A percentile compares a stretch with the other conserved stretches of the same genome.
Evolutionary conservation across 2,329 filamentous ascomycete species (phyloP).

Genomic region (Dothidotthia symphoricarpi): DNA sequence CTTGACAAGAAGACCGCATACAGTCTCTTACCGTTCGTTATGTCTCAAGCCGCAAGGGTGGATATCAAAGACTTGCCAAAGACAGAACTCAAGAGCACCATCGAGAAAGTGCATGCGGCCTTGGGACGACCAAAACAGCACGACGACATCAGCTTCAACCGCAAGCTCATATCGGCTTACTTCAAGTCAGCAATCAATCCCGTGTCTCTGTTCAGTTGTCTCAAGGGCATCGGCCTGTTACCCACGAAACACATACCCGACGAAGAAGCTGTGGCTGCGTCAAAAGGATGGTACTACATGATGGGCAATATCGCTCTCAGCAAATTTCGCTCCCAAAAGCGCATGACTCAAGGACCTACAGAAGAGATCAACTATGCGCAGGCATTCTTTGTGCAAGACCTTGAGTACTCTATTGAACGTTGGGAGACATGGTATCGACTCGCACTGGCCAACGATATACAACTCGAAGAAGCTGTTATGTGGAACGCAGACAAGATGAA

Average conservation of each 20-base stretch:
- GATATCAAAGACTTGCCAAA: slow-evolving; percentile 89
- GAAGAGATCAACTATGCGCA: slow-evolving; percentile 81
- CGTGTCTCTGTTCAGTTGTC: slow-evolving; percentile 72
- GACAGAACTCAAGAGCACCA: slow-evolving; percentile 82
- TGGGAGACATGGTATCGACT: slow-evolving; percentile 93
- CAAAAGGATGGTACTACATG: slow-evolving; percentile 88
- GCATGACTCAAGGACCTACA: slow-evolving; percentile 73
- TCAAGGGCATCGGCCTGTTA: slow-evolving; percentile 67
- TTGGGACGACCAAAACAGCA: slow-evolving; percentile 75
- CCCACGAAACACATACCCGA: slow-evolving; percentile 52
- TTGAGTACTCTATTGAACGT: slow-evolving; percentile 76
- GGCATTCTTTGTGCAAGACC: slow-evolving; percentile 74
- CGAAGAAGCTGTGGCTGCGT: slow-evolving; percentile 68
- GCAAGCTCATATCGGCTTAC: slow-evolving; percentile 76
- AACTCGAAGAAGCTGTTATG: slow-evolving; percentile 80
- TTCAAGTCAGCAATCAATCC: slow-evolving; percentile 83
- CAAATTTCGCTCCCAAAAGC: slow-evolving; percentile 78
- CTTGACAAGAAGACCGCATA: slow-evolving; percentile 79
- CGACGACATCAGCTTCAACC: slow-evolving; percentile 80
- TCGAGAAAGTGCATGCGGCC: slow-evolving; percentile 89
- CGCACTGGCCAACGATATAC: slow-evolving; percentile 82
- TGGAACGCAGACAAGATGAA: slow-evolving; percentile 93
- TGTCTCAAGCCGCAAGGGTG: slow-evolving; percentile 76
- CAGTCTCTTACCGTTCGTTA: slow-evolving; percentile 78
- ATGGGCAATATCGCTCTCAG: slow-evolving; percentile 84